These are phyloP conservation scores for Malania oleifera DNA, from an alignment of 164 flowering plant genomes.

Conservation along the genomic window DNA sequence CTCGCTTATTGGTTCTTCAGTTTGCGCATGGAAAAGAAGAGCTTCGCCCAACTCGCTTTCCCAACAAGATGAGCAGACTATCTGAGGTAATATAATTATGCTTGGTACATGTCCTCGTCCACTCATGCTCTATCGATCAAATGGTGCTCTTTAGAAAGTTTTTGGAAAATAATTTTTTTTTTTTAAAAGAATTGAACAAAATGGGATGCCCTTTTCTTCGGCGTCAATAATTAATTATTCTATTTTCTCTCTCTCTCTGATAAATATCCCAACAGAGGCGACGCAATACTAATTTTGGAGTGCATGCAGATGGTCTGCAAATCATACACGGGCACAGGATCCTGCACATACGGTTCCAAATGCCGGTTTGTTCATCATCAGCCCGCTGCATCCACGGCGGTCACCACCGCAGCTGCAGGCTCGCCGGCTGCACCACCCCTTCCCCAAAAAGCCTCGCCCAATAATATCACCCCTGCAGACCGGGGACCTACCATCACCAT, in stretches of 20 bases:
- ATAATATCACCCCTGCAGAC: too few relatives aligned
- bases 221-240: too few relatives aligned
- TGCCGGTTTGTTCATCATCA: conserved; percentile 18
- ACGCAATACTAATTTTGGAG: neutral
- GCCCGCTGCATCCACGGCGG: too few relatives aligned
- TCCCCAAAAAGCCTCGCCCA: conserved; percentile 7
- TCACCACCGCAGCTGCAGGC: neutral
- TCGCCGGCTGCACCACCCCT: neutral
- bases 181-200: too few relatives aligned
- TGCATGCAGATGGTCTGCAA: conserved; percentile 25
- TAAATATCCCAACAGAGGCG: neutral
- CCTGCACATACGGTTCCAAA: conserved; percentile 19
- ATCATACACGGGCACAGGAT: conserved; percentile 12
- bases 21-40: conserved; percentile 26
- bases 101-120: neutral
- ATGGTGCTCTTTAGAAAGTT: too few relatives aligned
- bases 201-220: too few relatives aligned
- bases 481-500: neutral
- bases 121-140: neutral
- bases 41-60: conserved; percentile 12
- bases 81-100: conserved; percentile 13
- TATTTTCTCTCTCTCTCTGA: neutral
- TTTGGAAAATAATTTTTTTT: too few relatives aligned
- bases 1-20: conserved; percentile 2
- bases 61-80: conserved; percentile 20